Conservation (phyloP, 2,329 filamentous ascomycete genomes). For the Camptophora hylomeconis region DNA sequence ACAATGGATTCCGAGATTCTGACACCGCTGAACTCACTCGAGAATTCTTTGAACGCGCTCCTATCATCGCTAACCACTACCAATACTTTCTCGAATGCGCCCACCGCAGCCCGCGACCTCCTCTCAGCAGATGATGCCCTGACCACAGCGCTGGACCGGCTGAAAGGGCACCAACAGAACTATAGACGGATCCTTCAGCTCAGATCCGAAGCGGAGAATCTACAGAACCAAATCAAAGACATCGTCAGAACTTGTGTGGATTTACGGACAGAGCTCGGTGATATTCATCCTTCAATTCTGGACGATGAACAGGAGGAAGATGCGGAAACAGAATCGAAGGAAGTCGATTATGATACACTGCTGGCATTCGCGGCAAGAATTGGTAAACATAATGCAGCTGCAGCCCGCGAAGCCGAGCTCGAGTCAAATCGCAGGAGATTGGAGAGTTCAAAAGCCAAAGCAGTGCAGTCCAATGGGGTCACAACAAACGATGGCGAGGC, state of each 20-base stretch:
- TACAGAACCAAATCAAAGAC: slow-evolving; percentile 29
- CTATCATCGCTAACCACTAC: slow-evolving; percentile 29
- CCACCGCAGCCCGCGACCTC: slow-evolving; percentile 27
- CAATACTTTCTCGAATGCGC: slow-evolving; percentile 30
- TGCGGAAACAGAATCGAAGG: slow-evolving; percentile 17
- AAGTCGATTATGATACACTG: slow-evolving; percentile 30
- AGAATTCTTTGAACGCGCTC: slow-evolving; percentile 30
- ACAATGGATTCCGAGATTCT: slow-evolving; percentile 29
- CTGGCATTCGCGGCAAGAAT: slow-evolving; percentile 33
- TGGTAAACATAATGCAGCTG: slow-evolving; percentile 33
- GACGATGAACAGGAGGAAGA: slow-evolving; percentile 20
- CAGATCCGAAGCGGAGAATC: slow-evolving; percentile 25
- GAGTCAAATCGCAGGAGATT: slow-evolving; percentile 13
- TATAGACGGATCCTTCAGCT: slow-evolving; percentile 28
- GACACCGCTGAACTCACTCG: slow-evolving; percentile 26
- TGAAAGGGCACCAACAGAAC: slow-evolving; percentile 32
- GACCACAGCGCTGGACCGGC: slow-evolving; percentile 27
- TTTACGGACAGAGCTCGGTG: slow-evolving; percentile 28
- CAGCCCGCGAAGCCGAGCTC: slow-evolving; percentile 28
- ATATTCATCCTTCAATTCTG: slow-evolving; percentile 20
- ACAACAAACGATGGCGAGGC: slow-evolving; percentile 1
- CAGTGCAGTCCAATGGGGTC: slow-evolving; percentile 4
- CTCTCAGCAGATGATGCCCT: slow-evolving; percentile 30
- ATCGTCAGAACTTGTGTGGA: slow-evolving; percentile 28
- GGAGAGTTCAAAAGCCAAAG: slow-evolving; percentile 3